Evolutionary conservation across 2,329 filamentous ascomycete species (phyloP).

Genomic region (Pseudogymnoascus sp.): DNA sequence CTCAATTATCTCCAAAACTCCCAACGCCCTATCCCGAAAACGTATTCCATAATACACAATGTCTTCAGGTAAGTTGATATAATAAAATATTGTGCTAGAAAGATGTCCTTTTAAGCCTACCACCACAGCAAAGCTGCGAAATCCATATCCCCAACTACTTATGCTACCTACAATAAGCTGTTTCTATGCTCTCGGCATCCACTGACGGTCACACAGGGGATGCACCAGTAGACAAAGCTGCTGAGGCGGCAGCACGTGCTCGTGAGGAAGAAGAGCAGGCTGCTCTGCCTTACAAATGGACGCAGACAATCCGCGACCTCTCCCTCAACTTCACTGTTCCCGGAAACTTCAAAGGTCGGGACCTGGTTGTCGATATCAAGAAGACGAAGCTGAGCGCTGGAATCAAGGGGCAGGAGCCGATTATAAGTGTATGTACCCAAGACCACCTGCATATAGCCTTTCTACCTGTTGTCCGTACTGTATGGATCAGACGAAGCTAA

Average conservation of each 20-base stretch:
- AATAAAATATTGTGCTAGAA: not conserved
- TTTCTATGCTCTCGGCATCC: not conserved
- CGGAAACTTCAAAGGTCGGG: slow-evolving; percentile 73
- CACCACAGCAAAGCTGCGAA: not conserved
- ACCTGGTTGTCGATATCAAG: slow-evolving; percentile 76
- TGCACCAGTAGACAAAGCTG: slow-evolving; percentile 40
- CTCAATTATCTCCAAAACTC: not conserved
- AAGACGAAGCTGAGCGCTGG: slow-evolving; percentile 70
- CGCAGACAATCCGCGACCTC: slow-evolving; percentile 81
- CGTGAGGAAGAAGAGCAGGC: slow-evolving; percentile 83
- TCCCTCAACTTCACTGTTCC: slow-evolving; percentile 74
- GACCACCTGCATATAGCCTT: not conserved
- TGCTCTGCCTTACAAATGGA: slow-evolving; percentile 93
- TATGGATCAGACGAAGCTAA: not conserved
- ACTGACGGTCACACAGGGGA: not conserved
- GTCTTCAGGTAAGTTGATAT: not conserved
- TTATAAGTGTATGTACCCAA: slow-evolving; percentile 60
- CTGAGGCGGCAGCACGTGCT: slow-evolving; percentile 53
- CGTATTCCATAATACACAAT: not conserved
- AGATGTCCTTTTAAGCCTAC: not conserved
- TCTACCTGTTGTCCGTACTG: not conserved
- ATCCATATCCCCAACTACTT: not conserved
- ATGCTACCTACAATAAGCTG: not conserved
- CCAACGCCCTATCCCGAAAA: not conserved
- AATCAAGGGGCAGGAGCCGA: slow-evolving; percentile 79